A percentile compares a stretch with the other conserved stretches of the same genome.
phyloP scores from a whole-genome alignment of 176 grass and related monocot species.

The Triticum turgidum region DNA sequence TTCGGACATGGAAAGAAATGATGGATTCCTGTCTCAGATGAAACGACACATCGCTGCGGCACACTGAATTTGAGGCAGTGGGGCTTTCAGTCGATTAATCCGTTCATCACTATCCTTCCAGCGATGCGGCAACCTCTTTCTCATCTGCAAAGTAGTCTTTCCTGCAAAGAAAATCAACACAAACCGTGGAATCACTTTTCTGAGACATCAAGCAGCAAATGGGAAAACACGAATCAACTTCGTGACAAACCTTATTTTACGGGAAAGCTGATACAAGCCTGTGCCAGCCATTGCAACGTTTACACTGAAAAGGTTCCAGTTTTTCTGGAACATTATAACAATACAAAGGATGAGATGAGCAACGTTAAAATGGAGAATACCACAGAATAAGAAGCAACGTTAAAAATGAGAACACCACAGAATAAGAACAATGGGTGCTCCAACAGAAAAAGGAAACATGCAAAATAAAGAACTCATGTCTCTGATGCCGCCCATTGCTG shows the following conservation, averaged over 20 bases:
- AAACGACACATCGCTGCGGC: neutral
- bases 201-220: neutral
- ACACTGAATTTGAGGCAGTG: neutral
- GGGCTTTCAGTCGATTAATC: neutral
- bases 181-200: neutral
- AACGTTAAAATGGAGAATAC: neutral
- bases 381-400: neutral
- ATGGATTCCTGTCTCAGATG: neutral
- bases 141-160: constrained; percentile 66
- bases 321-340: constrained; percentile 54
- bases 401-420: neutral
- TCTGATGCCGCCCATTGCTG: neutral
- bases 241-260: constrained; percentile 62
- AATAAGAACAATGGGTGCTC: neutral
- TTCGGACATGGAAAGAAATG: neutral
- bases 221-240: neutral
- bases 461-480: neutral
- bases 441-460: neutral
- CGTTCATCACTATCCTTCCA: constrained; percentile 30
- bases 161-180: constrained; percentile 35
- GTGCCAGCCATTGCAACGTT: constrained; percentile 76
- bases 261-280: constrained; percentile 70
- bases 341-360: neutral
- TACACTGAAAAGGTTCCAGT: constrained; percentile 77
- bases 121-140: constrained; percentile 15